phyloP scores from a whole-genome alignment of 495 filamentous ascomycete species.

The Cudoniella acicularis region DNA sequence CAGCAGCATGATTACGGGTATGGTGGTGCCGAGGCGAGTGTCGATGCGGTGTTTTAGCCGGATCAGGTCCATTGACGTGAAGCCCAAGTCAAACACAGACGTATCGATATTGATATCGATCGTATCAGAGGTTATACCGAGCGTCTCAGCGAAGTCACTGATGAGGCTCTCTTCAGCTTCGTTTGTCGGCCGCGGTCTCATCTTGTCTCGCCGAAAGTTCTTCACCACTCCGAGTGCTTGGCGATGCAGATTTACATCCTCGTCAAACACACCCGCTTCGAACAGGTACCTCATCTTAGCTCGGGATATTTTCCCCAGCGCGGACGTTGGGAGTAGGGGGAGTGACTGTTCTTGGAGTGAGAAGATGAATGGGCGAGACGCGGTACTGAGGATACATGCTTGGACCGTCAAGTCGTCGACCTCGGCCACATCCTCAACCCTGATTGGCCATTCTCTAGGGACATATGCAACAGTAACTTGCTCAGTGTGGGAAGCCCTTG shows the following conservation, averaged over 20 bases:
- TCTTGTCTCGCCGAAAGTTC: neutral
- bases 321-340: constrained; percentile 30
- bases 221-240: neutral
- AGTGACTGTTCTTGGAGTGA: neutral
- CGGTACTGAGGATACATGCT: neutral
- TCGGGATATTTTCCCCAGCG: constrained; percentile 47
- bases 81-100: constrained; percentile 37
- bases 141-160: neutral
- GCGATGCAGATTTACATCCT: neutral
- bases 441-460: neutral
- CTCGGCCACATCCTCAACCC: neutral
- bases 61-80: constrained; percentile 44
- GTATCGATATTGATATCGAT: neutral
- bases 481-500: neutral
- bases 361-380: neutral
- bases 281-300: constrained; percentile 32
- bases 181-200: neutral
- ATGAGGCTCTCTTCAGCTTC: neutral
- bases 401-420: neutral
- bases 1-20: constrained; percentile 38
- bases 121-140: neutral
- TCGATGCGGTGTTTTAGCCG: constrained; percentile 25
- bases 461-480: neutral
- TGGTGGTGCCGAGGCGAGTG: constrained; percentile 14
- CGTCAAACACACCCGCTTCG: constrained; percentile 22